These are phyloP conservation scores for Casuarina equisetifolia DNA, from an alignment of 306 rosid species.

Conservation along the genomic window DNA sequence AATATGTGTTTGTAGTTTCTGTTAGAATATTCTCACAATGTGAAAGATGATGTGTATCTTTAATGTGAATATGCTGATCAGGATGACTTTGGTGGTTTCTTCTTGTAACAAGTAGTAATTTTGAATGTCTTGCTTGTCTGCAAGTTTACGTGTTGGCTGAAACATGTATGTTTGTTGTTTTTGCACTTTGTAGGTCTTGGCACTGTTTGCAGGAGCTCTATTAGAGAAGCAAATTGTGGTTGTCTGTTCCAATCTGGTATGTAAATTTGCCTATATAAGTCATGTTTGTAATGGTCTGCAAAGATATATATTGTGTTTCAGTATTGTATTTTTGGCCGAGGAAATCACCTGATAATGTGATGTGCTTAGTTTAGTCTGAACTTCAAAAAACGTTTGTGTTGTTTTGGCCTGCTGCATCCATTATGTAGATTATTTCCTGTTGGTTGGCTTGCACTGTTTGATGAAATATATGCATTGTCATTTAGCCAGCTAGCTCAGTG, in stretches of 20 bases:
- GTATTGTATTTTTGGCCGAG: constrained; percentile 14
- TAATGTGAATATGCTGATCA: not conserved
- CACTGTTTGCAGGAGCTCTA: constrained; percentile 85
- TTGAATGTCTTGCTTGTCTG: no score
- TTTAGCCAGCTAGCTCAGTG: no score
- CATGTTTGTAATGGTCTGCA: constrained; percentile 17
- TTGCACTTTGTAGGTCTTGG: constrained; percentile 59
- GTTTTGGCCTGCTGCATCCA: not conserved
- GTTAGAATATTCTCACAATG: constrained; percentile 8
- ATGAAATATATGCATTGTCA: not conserved
- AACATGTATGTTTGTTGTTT: constrained; percentile 24
- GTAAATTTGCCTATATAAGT: constrained; percentile 15
- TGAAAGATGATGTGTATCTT: constrained; percentile 18
- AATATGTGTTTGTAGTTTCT: not conserved
- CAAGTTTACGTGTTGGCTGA: constrained; percentile 1
- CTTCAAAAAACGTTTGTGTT: not conserved
- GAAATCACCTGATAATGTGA: constrained; percentile 7
- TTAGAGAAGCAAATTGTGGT: constrained; percentile 90
- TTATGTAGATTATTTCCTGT: not conserved
- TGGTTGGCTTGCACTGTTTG: not conserved
- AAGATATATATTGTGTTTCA: constrained; percentile 15
- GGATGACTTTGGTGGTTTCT: not conserved
- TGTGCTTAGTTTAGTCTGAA: constrained; percentile 12
- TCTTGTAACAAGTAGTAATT: not conserved
- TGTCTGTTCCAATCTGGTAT: constrained; percentile 90